Evolutionary conservation across 208 protist species (phyloP), one percentile per base, ranked within the genome.

Genomic region (Leishmania guyanensis): DNA sequence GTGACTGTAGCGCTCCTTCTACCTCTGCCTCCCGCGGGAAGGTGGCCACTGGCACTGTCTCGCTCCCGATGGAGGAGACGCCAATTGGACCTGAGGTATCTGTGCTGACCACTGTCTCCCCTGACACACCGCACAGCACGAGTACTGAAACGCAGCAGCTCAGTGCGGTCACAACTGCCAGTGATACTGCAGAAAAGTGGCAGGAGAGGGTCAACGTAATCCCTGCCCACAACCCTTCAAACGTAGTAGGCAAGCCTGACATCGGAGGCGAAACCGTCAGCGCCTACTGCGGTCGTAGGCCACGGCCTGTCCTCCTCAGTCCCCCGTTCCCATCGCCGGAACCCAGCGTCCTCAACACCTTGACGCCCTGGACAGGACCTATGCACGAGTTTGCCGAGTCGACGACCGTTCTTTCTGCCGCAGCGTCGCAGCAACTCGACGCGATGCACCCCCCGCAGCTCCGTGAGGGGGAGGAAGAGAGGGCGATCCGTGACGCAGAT

Each of bases 401-500:
- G 50, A 71, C 22, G 50, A 48, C 50, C 51, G 20, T n/a, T 51
- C 43, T 9, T 46, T 51, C 50, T 5, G 33, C 26, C 9, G 8
- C 72, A 33, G 14, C 75, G 16, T 14, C 48, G 56, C 53, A 68
- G 39, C 53, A 20, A 16, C 72, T 50, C 33, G 1, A 9, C 50
- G 22, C 16, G 48, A 58, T 8, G 36, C 54, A 22, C 36, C 26
- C 29, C 74, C 20, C 53, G 64, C 69, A 46, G 53, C 62, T 80
- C 26, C 69, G 54, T 65, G 84, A 75, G 77, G 56, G 75, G 9
- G 75, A 78, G 74, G 51, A 48, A 10, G 80, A 88, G 43, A 78
- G 78, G 58, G 64, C 54, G 56, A 79, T 86, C 36, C 75, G 81
- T 16, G 81, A 82, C 50, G 88, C 84, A 5, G 88, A 92, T 78